These are phyloP conservation scores for Ophiocordyceps camponoti-floridani DNA, from an alignment of 2,329 filamentous ascomycete genomes.

Conservation along the genomic window DNA sequence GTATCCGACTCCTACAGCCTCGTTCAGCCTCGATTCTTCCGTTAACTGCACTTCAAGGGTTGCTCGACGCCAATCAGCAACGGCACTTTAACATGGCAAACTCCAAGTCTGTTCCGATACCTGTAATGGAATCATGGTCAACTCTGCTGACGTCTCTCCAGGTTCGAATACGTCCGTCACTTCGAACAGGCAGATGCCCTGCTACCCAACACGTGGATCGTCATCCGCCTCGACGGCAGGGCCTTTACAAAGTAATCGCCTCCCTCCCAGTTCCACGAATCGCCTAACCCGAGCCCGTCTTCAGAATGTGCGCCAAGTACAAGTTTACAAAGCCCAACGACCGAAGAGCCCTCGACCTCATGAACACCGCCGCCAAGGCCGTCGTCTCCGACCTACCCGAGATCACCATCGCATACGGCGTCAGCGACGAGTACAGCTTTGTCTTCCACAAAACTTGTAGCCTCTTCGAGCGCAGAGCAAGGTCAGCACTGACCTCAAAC, in stretches of 20 bases:
- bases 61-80: neutral
- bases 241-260: conserved; percentile 72
- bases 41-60: neutral
- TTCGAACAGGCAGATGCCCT: conserved; percentile 74
- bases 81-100: conserved; percentile 26
- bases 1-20: neutral
- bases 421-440: conserved; percentile 92
- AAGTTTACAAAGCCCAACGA: conserved; percentile 88
- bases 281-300: neutral
- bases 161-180: conserved; percentile 81
- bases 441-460: conserved; percentile 69
- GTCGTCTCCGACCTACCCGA: conserved; percentile 75
- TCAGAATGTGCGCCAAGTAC: conserved; percentile 67
- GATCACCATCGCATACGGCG: conserved; percentile 73
- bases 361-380: conserved; percentile 81
- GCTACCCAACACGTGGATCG: conserved; percentile 86
- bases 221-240: conserved; percentile 81
- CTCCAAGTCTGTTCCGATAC: conserved; percentile 25
- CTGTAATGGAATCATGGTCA: neutral
- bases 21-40: neutral
- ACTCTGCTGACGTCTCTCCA: conserved; percentile 15
- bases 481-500: conserved; percentile 27
- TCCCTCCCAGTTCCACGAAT: no score
- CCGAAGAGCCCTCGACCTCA: conserved; percentile 66
- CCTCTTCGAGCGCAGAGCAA: conserved; percentile 71